A percentile compares a stretch with the other conserved stretches of the same genome.
Conservation (phyloP, 495 filamentous ascomycete species). For the Patellaria atrata region DNA sequence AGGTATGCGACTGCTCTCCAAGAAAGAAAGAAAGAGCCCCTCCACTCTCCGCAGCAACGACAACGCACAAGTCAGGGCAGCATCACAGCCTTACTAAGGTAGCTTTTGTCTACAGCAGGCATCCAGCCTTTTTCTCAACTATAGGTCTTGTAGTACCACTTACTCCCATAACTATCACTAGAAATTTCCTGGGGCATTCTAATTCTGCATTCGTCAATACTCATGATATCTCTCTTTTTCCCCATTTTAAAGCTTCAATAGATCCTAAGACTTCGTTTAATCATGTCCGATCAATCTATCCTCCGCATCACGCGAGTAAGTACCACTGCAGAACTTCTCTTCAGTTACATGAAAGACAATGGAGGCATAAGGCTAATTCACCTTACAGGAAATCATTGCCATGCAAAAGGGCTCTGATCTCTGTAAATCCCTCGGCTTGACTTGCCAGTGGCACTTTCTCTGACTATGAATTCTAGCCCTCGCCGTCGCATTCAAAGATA, state of each 20-base stretch:
- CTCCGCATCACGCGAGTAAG: slow-evolving; percentile 71
- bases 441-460: slow-evolving; percentile 2
- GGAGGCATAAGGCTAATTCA: slow-evolving; percentile 8
- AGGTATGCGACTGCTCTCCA: too few species aligned
- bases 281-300: slow-evolving; percentile 71
- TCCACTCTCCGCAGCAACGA: too few species aligned
- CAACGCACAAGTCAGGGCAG: too few species aligned
- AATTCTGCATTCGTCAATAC: background rate
- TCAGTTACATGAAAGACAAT: slow-evolving; percentile 10
- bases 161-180: too few species aligned
- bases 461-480: slow-evolving; percentile 40
- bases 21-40: too few species aligned
- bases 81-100: too few species aligned
- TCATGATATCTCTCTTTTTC: background rate
- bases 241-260: background rate
- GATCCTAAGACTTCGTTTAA: background rate
- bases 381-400: slow-evolving; percentile 59
- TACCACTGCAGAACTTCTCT: slow-evolving; percentile 11
- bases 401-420: slow-evolving; percentile 68
- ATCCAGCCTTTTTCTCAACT: too few species aligned
- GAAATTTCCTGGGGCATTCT: too few species aligned
- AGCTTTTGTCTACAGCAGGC: too few species aligned
- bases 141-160: too few species aligned
- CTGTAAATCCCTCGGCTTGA: slow-evolving; percentile 37
- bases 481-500: slow-evolving; percentile 71